phyloP scores from a whole-genome alignment of 805 yeast species.

The Spathaspora arborariae region DNA sequence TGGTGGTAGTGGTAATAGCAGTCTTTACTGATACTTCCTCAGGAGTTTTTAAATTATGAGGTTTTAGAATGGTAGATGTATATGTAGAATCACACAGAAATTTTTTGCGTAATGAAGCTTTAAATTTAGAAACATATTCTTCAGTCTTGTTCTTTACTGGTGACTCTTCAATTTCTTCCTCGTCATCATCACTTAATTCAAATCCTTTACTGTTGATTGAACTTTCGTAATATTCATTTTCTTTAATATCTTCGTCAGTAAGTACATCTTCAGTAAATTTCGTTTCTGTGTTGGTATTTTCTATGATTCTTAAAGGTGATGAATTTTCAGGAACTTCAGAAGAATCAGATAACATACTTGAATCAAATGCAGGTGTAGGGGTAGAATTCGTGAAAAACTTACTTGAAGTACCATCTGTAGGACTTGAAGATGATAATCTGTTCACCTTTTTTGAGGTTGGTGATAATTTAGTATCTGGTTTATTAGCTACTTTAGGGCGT shows the following conservation, averaged over 20 bases:
- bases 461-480: slow-evolving; percentile 8
- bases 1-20: background rate
- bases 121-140: slow-evolving; percentile 1
- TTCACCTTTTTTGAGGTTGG: slow-evolving; percentile 13
- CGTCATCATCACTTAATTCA: slow-evolving; percentile 18
- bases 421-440: slow-evolving; percentile 2
- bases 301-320: slow-evolving; percentile 17
- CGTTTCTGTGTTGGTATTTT: background rate
- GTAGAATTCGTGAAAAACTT: slow-evolving; percentile 5
- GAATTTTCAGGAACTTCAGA: slow-evolving; percentile 31
- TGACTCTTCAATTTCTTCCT: slow-evolving; percentile 40
- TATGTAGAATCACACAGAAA: slow-evolving; percentile 8
- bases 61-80: background rate
- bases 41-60: background rate
- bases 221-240: slow-evolving; percentile 3
- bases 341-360: slow-evolving; percentile 22
- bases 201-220: background rate
- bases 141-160: slow-evolving; percentile 23
- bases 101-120: slow-evolving; percentile 8
- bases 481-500: background rate
- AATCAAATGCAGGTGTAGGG: background rate
- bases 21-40: background rate
- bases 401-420: slow-evolving; percentile 5
- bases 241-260: slow-evolving; percentile 9
- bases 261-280: slow-evolving; percentile 10